Conservation (phyloP, 192 early-diverging fungal genomes). For the Gryganskiella cystojenkinii region DNA sequence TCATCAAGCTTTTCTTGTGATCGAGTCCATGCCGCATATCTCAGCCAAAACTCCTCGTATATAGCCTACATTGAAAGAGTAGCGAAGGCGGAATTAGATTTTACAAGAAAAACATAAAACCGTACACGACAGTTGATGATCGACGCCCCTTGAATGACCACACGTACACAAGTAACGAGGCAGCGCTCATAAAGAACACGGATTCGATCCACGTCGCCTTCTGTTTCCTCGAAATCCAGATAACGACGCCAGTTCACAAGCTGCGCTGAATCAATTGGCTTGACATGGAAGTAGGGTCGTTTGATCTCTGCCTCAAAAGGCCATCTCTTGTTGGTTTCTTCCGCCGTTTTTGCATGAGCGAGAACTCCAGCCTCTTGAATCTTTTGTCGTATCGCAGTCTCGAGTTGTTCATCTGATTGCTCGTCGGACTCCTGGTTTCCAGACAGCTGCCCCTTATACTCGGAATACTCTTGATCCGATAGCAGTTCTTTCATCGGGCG, state of each 20-base stretch:
- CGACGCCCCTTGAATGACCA: background rate
- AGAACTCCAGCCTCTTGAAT: conserved; percentile 66
- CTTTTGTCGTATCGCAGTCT: conserved; percentile 64
- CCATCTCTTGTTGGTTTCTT: conserved; percentile 79
- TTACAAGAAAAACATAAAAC: background rate
- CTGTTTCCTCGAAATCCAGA: conserved; percentile 76
- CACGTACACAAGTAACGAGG: conserved; percentile 77
- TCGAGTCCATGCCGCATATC: conserved; percentile 71
- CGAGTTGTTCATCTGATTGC: conserved; percentile 55
- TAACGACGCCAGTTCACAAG: conserved; percentile 78
- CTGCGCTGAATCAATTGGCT: conserved; percentile 77
- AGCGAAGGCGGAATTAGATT: no score
- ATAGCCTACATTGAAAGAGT: conserved; percentile 68
- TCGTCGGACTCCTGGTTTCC: conserved; percentile 2
- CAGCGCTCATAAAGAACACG: conserved; percentile 79
- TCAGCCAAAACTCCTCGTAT: conserved; percentile 84
- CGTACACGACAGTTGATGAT: background rate
- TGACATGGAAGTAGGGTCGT: conserved; percentile 83
- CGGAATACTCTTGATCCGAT: conserved; percentile 56
- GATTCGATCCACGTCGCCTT: conserved; percentile 65
- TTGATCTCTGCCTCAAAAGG: conserved; percentile 81
- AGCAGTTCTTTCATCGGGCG: conserved; percentile 67
- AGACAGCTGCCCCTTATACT: conserved; percentile 50
- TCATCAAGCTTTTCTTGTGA: conserved; percentile 58
- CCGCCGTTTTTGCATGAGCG: conserved; percentile 73